Conservation (phyloP, 2,329 filamentous ascomycete genomes). For the Aulographum hederae region DNA sequence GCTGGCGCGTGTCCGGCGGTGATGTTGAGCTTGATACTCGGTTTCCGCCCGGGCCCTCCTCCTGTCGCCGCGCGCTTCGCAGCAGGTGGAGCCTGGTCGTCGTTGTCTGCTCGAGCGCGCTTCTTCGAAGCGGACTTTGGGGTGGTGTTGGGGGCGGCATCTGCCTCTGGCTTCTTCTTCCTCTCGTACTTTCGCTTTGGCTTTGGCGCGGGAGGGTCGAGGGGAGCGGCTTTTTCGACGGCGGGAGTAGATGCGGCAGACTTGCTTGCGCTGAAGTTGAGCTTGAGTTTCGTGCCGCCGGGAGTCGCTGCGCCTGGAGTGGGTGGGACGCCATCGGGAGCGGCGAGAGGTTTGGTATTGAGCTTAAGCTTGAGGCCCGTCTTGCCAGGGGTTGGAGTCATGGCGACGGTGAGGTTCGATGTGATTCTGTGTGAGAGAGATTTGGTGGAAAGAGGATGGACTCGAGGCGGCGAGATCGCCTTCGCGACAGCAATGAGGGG, state of each 20-base stretch:
- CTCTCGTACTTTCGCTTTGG: conserved; percentile 24
- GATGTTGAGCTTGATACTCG: conserved; percentile 15
- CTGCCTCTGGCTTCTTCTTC: conserved; percentile 14
- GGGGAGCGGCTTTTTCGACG: conserved; percentile 11
- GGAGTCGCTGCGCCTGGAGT: conserved; percentile 1
- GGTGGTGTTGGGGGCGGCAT: conserved; percentile 11
- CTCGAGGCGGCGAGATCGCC: no score
- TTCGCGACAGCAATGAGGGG: no score
- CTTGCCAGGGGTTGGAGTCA: no score
- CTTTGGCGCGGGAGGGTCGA: conserved; percentile 16
- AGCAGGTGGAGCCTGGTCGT: no score
- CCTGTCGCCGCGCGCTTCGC: no score
- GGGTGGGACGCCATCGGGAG: conserved; percentile 3
- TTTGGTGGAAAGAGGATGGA: no score
- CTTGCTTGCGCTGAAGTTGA: conserved; percentile 3
- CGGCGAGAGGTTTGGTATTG: conserved; percentile 7
- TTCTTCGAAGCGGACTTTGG: conserved; percentile 16
- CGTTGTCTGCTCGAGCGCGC: no score
- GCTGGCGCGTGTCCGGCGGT: conserved; percentile 9
- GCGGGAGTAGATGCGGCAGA: conserved; percentile 11
- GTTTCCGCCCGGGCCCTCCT: conserved; percentile 14
- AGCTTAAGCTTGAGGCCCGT: conserved; percentile 25
- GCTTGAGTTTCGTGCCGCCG: not conserved
- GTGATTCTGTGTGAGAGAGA: no score
- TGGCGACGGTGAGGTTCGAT: no score